Percentiles rank a stretch among this genome's conserved stretches.
phyloP scores from a whole-genome alignment of 1,284 basidiomycete genomes.

The Schizophyllum amplum region DNA sequence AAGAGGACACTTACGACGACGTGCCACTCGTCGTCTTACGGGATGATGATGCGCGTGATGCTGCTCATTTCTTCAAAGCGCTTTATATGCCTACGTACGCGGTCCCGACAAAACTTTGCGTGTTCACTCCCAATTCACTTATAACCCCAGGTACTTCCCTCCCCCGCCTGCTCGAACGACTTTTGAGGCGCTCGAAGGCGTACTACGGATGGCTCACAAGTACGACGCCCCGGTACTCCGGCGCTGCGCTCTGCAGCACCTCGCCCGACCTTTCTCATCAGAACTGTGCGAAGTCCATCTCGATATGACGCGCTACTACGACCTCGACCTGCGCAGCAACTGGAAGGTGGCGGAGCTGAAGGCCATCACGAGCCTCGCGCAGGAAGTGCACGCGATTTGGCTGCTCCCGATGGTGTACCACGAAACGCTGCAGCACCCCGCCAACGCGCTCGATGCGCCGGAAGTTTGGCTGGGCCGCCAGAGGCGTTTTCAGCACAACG shows the following conservation, averaged over 20 bases:
- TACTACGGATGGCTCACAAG: background rate
- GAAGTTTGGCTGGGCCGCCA: background rate
- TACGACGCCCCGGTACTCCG: background rate
- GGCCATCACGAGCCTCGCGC: background rate
- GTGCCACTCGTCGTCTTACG: slow-evolving; percentile 4
- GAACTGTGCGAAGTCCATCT: background rate
- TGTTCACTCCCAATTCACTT: background rate
- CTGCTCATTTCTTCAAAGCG: background rate
- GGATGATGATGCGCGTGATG: slow-evolving; percentile 1
- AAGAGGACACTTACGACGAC: slow-evolving; percentile 2
- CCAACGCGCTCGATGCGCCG: background rate
- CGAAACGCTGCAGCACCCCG: background rate
- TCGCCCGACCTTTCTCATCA: background rate
- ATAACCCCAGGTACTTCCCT: background rate
- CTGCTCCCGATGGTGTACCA: background rate
- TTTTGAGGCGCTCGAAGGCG: background rate
- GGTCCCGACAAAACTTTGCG: background rate
- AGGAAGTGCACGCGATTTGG: background rate
- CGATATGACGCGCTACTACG: background rate
- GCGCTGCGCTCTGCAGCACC: background rate
- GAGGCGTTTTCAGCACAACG: background rate
- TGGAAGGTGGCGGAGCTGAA: background rate
- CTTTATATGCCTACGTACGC: background rate
- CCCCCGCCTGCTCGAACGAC: background rate
- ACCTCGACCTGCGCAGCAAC: background rate